Percentiles rank a stretch among this genome's conserved stretches.
Conservation (phyloP, 208 protist species). For the Trypanosoma conorhini region DNA sequence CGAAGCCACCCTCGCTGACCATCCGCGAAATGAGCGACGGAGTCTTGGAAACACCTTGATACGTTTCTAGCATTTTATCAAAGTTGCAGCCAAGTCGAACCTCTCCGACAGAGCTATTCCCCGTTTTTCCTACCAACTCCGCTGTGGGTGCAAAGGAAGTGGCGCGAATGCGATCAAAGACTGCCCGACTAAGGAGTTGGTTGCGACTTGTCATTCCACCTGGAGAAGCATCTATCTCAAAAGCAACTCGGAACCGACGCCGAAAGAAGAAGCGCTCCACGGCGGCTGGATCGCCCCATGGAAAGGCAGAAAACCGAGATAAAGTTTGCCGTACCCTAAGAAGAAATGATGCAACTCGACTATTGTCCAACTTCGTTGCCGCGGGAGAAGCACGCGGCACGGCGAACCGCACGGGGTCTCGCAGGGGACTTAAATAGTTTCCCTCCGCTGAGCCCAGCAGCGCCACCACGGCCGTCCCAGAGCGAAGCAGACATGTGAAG, state of each 20-base stretch:
- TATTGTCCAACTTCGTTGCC: neutral
- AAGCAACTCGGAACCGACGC: constrained; percentile 26
- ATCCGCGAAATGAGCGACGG: neutral
- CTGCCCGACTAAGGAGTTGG: constrained; percentile 23
- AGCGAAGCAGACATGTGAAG: constrained; percentile 18
- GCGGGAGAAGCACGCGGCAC: neutral
- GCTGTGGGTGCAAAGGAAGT: constrained; percentile 22
- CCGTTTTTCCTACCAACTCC: neutral
- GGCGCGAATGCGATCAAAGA: constrained; percentile 34
- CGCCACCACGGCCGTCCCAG: constrained; percentile 1
- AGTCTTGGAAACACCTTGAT: neutral
- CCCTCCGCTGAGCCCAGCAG: constrained; percentile 34
- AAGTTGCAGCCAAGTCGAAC: constrained; percentile 16
- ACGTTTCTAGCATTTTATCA: neutral
- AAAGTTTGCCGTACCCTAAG: neutral
- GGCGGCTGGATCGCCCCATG: constrained; percentile 22
- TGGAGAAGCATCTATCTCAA: constrained; percentile 13
- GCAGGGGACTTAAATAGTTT: constrained; percentile 27
- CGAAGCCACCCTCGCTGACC: neutral
- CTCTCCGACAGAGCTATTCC: neutral
- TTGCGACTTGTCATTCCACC: constrained; percentile 14
- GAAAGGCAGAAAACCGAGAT: constrained; percentile 12
- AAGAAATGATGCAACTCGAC: neutral
- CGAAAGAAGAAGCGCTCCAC: constrained; percentile 33
- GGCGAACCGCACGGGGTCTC: neutral